Evolutionary conservation across 768 basidiomycete species (phyloP).

Genomic region (Trametes gibbosa): DNA sequence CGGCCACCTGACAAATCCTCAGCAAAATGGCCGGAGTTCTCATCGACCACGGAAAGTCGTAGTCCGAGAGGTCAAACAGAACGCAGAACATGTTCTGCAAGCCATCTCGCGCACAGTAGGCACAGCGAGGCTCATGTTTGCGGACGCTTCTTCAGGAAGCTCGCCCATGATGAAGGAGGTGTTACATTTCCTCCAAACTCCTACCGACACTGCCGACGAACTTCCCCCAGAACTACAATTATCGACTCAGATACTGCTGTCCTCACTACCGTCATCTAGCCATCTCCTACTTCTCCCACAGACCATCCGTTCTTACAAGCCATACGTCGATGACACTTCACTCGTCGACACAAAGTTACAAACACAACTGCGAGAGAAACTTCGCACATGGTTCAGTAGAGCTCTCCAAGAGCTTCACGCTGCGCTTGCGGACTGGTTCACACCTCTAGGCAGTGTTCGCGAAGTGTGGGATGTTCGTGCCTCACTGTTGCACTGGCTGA

Average conservation of each 20-base stretch:
- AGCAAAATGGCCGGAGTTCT: constrained; percentile 6
- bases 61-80: constrained; percentile 53
- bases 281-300: constrained; percentile 77
- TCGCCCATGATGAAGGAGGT: constrained; percentile 52
- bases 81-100: constrained; percentile 49
- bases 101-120: constrained; percentile 57
- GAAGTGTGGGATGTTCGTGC: constrained; percentile 73
- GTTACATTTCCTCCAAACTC: constrained; percentile 63
- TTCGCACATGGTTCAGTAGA: constrained; percentile 64
- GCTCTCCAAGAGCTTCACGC: constrained; percentile 45
- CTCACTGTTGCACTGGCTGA: constrained; percentile 47
- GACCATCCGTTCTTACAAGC: constrained; percentile 73
- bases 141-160: constrained; percentile 28
- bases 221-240: constrained; percentile 56
- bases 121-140: constrained; percentile 58
- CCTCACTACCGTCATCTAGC: constrained; percentile 75
- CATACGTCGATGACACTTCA: constrained; percentile 75
- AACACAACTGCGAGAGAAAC: constrained; percentile 41
- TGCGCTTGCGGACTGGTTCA: constrained; percentile 55
- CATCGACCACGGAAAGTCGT: constrained; percentile 32
- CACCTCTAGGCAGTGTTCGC: constrained; percentile 52
- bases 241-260: constrained; percentile 65
- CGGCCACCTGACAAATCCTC: constrained; percentile 32
- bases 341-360: constrained; percentile 50
- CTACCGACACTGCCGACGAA: constrained; percentile 28